Evolutionary conservation across 441 rosid genomes (phyloP).

Genomic region (Gossypium gossypioides): DNA sequence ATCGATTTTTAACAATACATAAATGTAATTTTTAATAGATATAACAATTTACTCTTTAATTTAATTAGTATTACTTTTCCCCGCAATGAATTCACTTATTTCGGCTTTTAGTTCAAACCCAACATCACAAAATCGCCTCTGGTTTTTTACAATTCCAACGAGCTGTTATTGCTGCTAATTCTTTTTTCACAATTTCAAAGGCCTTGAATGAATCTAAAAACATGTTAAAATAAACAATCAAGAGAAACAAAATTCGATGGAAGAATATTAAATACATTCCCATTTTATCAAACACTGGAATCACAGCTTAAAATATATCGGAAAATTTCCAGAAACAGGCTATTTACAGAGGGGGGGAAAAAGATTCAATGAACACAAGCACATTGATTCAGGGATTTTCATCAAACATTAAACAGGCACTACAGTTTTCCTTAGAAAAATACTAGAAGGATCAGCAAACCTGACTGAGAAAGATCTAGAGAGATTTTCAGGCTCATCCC

Average conservation of each 20-base stretch:
- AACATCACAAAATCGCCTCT: not conserved
- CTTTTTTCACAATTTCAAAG: no score
- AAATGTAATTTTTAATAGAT: no score
- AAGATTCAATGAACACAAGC: not conserved
- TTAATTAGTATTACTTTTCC: not conserved
- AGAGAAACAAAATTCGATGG: no score
- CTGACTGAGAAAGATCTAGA: slow-evolving; percentile 35
- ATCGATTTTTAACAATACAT: no score
- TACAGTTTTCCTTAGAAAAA: slow-evolving; percentile 8
- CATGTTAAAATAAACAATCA: not conserved
- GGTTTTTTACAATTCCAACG: not conserved
- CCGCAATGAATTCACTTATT: not conserved
- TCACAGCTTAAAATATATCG: not conserved
- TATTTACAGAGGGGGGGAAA: rapidly evolving
- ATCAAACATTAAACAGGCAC: not conserved
- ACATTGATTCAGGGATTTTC: not conserved
- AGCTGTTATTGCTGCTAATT: not conserved
- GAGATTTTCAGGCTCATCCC: slow-evolving; percentile 33
- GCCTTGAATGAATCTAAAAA: not conserved
- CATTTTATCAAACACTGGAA: not conserved
- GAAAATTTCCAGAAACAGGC: not conserved
- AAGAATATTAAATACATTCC: not conserved
- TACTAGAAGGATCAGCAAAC: slow-evolving; percentile 24
- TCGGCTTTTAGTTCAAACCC: not conserved
- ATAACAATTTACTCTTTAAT: no score